A percentile compares a stretch with the other conserved stretches of the same genome.
Conservation (phyloP, 2,329 filamentous ascomycete species). For the Aspergillus latus region DNA sequence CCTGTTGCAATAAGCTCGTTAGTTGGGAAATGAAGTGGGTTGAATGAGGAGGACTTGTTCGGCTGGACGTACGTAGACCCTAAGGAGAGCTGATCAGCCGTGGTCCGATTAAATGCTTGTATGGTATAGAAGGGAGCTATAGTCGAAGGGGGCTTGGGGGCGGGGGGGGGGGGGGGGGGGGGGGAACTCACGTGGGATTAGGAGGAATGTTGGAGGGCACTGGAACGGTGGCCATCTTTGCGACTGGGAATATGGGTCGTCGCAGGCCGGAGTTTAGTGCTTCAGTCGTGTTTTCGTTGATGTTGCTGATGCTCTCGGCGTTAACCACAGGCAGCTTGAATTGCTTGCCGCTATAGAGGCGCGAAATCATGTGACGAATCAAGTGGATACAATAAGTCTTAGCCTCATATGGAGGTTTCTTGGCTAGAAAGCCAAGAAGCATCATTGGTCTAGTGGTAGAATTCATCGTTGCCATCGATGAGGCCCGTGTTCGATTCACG, state of each 20-base stretch:
- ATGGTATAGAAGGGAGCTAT: background rate
- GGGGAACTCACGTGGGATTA: constrained; percentile 41
- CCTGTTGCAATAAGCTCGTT: constrained; percentile 33
- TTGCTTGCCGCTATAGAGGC: constrained; percentile 14
- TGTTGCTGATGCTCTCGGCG: constrained; percentile 1
- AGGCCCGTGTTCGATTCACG: constrained; percentile 50
- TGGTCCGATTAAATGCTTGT: background rate
- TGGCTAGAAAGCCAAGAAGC: constrained; percentile 21
- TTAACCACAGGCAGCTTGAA: constrained; percentile 1
- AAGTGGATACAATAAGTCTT: background rate
- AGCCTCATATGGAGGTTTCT: background rate
- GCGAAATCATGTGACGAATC: constrained; percentile 1
- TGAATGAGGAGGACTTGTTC: background rate
- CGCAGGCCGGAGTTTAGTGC: constrained; percentile 6
- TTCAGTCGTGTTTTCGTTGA: constrained; percentile 1
- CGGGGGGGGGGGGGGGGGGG: no score
- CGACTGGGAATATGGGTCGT: constrained; percentile 18
- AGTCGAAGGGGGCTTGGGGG: background rate
- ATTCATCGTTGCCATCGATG: constrained; percentile 49
- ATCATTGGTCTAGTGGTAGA: constrained; percentile 49
- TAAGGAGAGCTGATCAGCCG: constrained; percentile 24
- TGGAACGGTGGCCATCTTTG: constrained; percentile 40
- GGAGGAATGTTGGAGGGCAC: constrained; percentile 33
- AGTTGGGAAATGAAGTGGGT: constrained; percentile 13
- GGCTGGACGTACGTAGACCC: constrained; percentile 42